Conservation (phyloP, 2,329 filamentous ascomycete genomes). For the Talaromyces marneffei region DNA sequence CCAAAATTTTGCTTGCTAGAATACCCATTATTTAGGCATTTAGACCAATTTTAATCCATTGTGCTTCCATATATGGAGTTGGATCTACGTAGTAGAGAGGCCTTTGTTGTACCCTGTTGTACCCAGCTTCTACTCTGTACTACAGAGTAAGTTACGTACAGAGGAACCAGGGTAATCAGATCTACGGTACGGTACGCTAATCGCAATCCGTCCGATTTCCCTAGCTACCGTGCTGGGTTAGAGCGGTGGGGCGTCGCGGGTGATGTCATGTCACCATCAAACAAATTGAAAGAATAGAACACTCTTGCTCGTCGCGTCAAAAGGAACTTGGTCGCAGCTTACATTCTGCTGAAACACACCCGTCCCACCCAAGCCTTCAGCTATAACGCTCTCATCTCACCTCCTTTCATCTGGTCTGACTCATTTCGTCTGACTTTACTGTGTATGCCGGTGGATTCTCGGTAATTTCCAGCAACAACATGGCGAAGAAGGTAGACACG, state of each 20-base stretch:
- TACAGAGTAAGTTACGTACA: too few species aligned
- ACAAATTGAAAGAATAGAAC: slow-evolving; percentile 16
- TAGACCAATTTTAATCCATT: not conserved
- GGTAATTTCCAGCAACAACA: not conserved
- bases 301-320: not conserved
- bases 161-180: not conserved
- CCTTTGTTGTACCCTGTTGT: too few species aligned
- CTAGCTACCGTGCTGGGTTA: not conserved
- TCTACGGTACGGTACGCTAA: not conserved
- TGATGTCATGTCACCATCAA: slow-evolving; percentile 36
- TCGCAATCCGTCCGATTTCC: not conserved
- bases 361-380: not conserved
- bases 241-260: slow-evolving; percentile 8
- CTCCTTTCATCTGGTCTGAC: not conserved
- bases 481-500: slow-evolving; percentile 1
- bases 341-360: not conserved
- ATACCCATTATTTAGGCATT: not conserved
- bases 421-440: not conserved
- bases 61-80: too few species aligned
- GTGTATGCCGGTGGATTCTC: not conserved
- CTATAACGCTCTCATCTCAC: too few species aligned
- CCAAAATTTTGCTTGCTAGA: not conserved
- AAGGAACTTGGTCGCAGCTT: not conserved
- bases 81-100: too few species aligned
- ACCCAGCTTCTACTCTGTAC: too few species aligned